Base-by-base conservation (phyloP, 768 basidiomycete genomes). In the Xanthoconium stramineum region DNA sequence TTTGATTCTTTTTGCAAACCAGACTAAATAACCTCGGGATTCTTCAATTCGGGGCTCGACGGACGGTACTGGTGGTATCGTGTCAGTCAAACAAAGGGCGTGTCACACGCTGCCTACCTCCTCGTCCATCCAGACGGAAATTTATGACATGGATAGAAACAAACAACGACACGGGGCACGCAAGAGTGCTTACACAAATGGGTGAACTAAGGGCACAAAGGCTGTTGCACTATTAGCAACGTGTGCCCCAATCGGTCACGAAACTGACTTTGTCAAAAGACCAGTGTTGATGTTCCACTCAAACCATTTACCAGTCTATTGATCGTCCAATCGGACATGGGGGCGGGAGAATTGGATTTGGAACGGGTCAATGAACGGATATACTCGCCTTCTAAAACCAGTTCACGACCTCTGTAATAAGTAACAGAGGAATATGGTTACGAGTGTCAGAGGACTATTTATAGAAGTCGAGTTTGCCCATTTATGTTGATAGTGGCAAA, bases 171-270 rank as follows among this genome's bases (percentile, higher is more conserved):
- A n/a, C 28, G 15, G 24, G 15, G 5, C 1, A 50, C 7, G 2
- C 0, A 19, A 47, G 19, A 29, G 37, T 19, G 37, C 70, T 24
- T 51, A 80, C 82, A 24, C 79, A 79, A 29, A 83, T 71, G 30
- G 85, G 69, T 17, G 83, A 84, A 47, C 75, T 77, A 35, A 84
- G 67, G 3, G 84, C 84, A 56, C 80, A 83, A 2, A 84, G 40
- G 59, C 82, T 68, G 37, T 32, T 2, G 7, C 3, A 29, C 13
- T 10, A 39, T 66, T 32, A 69, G 37, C 35, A 32, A 59, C 32
- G 39, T 10, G 17, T 12, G 17, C 17, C 14, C 8, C 40, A 5
- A 33, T 36, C 42, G 11, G 48, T 28, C 14, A 35, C 20, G 1
- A 51, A 24, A 53, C 67, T n/a, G 15, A 62, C 67, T 67, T 78